A percentile compares a stretch with the other conserved stretches of the same genome.
phyloP scores from a whole-genome alignment of 1,139 yeast genomes.

The Candida sp. region DNA sequence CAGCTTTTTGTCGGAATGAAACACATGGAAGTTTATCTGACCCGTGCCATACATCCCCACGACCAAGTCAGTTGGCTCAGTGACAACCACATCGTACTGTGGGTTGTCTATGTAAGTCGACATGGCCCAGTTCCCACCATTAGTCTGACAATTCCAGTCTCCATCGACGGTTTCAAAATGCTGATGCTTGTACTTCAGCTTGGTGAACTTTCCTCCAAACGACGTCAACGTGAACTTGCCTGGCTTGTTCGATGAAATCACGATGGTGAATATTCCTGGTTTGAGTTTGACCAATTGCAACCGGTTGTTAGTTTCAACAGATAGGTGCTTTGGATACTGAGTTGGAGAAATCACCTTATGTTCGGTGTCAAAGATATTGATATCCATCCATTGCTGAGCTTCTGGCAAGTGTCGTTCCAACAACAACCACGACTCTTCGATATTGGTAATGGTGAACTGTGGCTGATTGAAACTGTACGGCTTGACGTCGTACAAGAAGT shows the following conservation, averaged over 20 bases:
- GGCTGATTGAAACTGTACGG: conserved; percentile 40
- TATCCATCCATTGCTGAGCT: conserved; percentile 23
- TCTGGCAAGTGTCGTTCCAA: conserved; percentile 42
- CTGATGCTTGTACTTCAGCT: conserved; percentile 25
- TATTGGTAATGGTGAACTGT: conserved; percentile 42
- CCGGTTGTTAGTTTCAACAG: conserved; percentile 33
- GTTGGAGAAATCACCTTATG: conserved; percentile 28
- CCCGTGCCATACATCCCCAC: conserved; percentile 28
- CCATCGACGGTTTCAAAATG: conserved; percentile 31
- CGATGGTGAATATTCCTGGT: conserved; percentile 34
- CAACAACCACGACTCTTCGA: conserved; percentile 52
- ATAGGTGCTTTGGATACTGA: conserved; percentile 28
- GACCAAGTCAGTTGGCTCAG: conserved; percentile 19
- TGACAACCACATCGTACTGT: conserved; percentile 47
- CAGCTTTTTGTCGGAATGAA: conserved; percentile 27
- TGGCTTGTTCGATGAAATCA: conserved; percentile 24
- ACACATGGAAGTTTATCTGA: conserved; percentile 40
- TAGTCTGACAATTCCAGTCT: conserved; percentile 49
- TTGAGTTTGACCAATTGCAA: conserved; percentile 25
- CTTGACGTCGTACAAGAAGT: conserved; percentile 35
- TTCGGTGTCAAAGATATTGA: conserved; percentile 33
- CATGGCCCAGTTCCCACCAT: conserved; percentile 64
- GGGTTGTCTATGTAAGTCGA: conserved; percentile 65
- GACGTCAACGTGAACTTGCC: conserved; percentile 41
- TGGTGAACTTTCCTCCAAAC: conserved; percentile 23